Evolutionary conservation across 2,329 filamentous ascomycete species (phyloP), one percentile per base, ranked within the genome.

Genomic region (Penicillium sp.): DNA sequence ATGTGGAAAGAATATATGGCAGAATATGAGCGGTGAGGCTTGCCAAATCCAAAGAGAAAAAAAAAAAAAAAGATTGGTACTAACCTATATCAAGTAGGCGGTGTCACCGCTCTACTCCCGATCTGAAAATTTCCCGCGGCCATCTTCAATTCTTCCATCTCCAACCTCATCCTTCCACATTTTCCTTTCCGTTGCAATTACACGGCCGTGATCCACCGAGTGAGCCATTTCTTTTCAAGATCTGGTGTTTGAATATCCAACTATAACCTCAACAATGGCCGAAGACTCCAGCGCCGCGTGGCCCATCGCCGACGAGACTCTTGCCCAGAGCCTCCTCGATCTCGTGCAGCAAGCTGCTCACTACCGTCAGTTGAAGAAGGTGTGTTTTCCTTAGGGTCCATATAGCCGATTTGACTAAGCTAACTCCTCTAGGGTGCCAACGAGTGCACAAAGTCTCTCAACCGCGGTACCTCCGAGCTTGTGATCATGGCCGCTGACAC

Each of bases 361-460:
- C 64, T 73, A 70, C 58, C 75, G 84, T 43, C 88, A 93, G 79
- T 75, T 91, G 59, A 93, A 93, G 80, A 95, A 93, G 79, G 22
- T 25, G 7, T 7, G 22, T 25, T 25, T 25, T 7, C 7, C 22
- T 8, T 25, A 5, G 19, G 22, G 5, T 25, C 5, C 2, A 25
- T 4, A 25, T 22, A 7, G 22, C 7, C 22, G 22, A 25, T 25
- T 6, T 4, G 5, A 25, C 8, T 7, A 25, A 25, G 22, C 22
- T 25, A 25, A 25, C 22, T 25, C 5, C 22, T 25, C 22, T 25
- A 25, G 22, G 88, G 89, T 55, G 88, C 88, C 69, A 92, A 91
- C 80, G 87, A 89, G 71, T 77, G 83, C 31, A 95, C 89, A 68
- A 95, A 95, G 80, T 87, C 89, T 1, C 80, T 95, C 42, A 95